Percentiles rank a stretch among this genome's conserved stretches.
Evolutionary conservation across 1,284 basidiomycete species (phyloP).

Genomic region (Tilletia setariae): DNA sequence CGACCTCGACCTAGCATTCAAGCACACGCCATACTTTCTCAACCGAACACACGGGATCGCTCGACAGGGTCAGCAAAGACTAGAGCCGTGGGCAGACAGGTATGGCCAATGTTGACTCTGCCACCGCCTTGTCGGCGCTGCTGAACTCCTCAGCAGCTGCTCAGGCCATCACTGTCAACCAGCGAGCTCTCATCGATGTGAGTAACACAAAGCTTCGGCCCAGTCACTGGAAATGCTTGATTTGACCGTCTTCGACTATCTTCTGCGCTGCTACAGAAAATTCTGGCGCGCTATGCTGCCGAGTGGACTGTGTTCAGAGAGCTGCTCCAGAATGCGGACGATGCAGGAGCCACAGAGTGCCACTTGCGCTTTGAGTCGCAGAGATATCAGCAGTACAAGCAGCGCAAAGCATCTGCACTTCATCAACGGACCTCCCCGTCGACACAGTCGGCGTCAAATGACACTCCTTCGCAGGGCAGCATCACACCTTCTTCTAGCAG

Average conservation of each 20-base stretch:
- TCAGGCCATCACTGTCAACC: constrained; percentile 89
- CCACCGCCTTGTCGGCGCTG: constrained; percentile 1
- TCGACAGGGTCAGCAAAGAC: too few species aligned
- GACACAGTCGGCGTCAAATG: not conserved
- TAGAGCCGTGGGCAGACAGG: too few species aligned
- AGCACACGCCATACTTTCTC: too few species aligned
- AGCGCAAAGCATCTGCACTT: constrained; percentile 8
- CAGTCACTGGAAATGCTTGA: too few species aligned
- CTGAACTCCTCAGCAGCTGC: constrained; percentile 7
- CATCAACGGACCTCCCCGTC: not conserved
- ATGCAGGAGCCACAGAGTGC: constrained; percentile 67
- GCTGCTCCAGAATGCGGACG: constrained; percentile 91
- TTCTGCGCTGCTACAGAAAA: constrained; percentile 47
- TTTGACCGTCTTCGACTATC: too few species aligned
- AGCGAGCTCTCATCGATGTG: constrained; percentile 78
- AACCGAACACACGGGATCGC: too few species aligned
- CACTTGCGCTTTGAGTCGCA: constrained; percentile 47
- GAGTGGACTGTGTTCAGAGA: constrained; percentile 80
- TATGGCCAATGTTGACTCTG: constrained; percentile 7
- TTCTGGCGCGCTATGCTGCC: constrained; percentile 87
- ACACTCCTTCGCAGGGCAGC: not conserved
- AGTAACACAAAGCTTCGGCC: not conserved
- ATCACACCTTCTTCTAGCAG: not conserved
- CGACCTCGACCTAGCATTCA: too few species aligned
- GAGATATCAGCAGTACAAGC: constrained; percentile 9